Conservation (phyloP, 345 rosid species). For the Kernera saxatilis region DNA sequence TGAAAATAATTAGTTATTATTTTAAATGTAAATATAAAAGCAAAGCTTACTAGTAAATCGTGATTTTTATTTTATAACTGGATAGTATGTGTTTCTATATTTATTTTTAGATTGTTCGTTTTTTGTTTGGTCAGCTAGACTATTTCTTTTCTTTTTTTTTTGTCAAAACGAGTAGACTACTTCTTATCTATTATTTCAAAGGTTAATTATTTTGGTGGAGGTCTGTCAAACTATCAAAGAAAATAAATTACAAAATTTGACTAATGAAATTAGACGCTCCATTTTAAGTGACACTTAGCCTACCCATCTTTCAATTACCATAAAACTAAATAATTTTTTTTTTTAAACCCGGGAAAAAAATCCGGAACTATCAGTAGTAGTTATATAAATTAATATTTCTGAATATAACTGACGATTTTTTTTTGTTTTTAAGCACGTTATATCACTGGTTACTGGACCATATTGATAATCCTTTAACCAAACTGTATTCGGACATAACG, state of each 20-base stretch:
- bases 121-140: background rate
- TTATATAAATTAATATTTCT: background rate
- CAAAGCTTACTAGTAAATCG: too few species aligned
- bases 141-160: background rate
- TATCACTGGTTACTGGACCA: background rate
- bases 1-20: background rate
- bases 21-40: background rate
- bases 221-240: conserved; percentile 30
- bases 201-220: conserved; percentile 20
- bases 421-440: background rate
- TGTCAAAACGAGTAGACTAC: background rate
- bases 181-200: background rate
- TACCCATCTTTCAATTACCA: conserved; percentile 14
- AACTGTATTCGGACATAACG: background rate
- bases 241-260: conserved; percentile 21
- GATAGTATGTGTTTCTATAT: background rate
- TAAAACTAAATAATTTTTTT: background rate
- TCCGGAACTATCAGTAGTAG: background rate
- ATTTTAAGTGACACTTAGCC: conserved; percentile 33
- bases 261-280: conserved; percentile 19
- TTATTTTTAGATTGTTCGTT: background rate
- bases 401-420: too few species aligned
- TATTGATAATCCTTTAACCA: background rate
- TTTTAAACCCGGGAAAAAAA: background rate
- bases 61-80: background rate